Evolutionary conservation across 306 rosid genomes (phyloP).

Genomic region (Dalbergia cochinchinensis): DNA sequence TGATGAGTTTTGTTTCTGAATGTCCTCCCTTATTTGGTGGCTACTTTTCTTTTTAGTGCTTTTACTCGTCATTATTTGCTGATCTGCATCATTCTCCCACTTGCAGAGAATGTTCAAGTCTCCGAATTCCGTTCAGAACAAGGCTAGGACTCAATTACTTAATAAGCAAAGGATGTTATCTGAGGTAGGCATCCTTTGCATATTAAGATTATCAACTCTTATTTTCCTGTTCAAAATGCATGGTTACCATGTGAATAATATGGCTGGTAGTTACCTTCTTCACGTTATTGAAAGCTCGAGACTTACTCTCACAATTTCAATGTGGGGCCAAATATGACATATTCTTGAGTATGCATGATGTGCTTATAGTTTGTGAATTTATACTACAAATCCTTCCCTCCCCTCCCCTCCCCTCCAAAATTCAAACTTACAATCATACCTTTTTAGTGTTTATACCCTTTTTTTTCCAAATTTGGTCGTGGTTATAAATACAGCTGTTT

Average conservation of each 20-base stretch:
- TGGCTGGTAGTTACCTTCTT: no score
- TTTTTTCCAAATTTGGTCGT: not conserved
- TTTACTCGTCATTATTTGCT: not conserved
- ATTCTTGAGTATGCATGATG: not conserved
- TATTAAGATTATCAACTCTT: conserved; percentile 1
- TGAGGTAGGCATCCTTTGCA: conserved; percentile 56
- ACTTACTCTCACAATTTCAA: no score
- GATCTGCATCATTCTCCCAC: not conserved
- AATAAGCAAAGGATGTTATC: conserved; percentile 82
- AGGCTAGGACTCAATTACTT: conserved; percentile 83
- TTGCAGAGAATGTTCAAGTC: conserved; percentile 78
- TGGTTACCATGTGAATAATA: no score
- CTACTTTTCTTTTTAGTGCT: not conserved
- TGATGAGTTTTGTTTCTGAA: not conserved
- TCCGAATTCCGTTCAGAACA: conserved; percentile 71
- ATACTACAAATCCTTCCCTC: no score
- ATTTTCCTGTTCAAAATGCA: not conserved
- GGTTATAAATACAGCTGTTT: not conserved
- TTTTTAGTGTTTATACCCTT: not conserved
- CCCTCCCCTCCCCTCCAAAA: no score
- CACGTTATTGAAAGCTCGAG: no score
- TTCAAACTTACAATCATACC: no score
- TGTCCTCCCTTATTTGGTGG: not conserved
- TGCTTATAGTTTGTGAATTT: not conserved
- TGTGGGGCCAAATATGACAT: not conserved